Base-by-base conservation (phyloP, 2,329 filamentous ascomycete genomes). In the Exophiala lecanii-corni region DNA sequence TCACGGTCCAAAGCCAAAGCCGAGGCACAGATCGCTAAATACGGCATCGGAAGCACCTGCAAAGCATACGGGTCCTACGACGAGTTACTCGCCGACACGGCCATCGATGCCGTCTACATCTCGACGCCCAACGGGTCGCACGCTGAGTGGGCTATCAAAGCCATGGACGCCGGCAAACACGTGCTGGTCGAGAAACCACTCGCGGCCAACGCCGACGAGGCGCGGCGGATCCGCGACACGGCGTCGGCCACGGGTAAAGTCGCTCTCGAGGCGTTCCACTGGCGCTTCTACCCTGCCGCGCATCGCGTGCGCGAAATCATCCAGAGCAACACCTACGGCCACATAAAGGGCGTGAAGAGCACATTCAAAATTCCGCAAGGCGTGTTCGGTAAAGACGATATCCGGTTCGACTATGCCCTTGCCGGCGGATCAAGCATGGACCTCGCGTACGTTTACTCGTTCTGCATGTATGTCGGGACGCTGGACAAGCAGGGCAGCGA, bases 121-220 rank as follows among this genome's bases (percentile, higher is more conserved):
- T 71, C 69, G 65, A 65, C 78, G 5, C 74, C 74, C 0, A 76
- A 77, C 51, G 59, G 65, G 9, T 60, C 62, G 2, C 74, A 77
- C 40, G 72, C 72, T 10, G 59, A 62, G 1, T 74, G 68, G 52
- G 72, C 77, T 51, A 63, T 64, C 30, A 62, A 64, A 43, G 73
- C 73, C 2, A 60, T 77, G 0, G 50, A 58, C 5, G 69, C 71
- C 12, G 71, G 72, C 9, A 78, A 77, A 50, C 73, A 77, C 53
- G 73, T 78, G 5, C 60, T 78, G 1, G 71, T 72, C 16, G 74
- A 78, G 55, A 78, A 77, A 54, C 74, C 75, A 12, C 70, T 76
- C 30, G 72, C 70, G 2, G 65, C 64, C 19, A 77, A 74, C 51
- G 55, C 61, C 3, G 45, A 38, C 0, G 72, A 79, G 54, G 73